Conservation (phyloP, 176 grass and related monocot species). For the Musa beccarii region DNA sequence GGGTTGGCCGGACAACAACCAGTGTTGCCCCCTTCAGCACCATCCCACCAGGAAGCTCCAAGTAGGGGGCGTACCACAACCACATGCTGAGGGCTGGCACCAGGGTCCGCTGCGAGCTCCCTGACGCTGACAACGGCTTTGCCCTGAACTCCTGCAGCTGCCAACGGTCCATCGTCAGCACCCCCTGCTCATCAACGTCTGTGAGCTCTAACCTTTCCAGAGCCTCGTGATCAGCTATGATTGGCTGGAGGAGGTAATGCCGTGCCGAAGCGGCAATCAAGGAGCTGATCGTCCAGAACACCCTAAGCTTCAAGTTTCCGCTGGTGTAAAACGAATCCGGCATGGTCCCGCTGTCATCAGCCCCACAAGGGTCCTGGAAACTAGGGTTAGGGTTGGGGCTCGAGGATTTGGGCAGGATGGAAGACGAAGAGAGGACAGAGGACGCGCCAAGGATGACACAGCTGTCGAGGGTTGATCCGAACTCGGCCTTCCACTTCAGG, state of each 20-base stretch:
- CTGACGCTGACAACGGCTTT: slow-evolving; percentile 46
- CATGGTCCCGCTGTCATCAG: slow-evolving; percentile 58
- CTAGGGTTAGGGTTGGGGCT: slow-evolving; percentile 6
- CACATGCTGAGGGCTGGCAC: slow-evolving; percentile 82
- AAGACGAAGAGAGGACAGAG: slow-evolving; percentile 25
- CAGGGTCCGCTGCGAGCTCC: slow-evolving; percentile 54
- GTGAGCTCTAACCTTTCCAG: slow-evolving; percentile 70
- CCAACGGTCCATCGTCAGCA: slow-evolving; percentile 65
- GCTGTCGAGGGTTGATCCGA: slow-evolving; percentile 69
- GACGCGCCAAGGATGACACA: slow-evolving; percentile 76
- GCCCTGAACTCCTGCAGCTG: slow-evolving; percentile 59
- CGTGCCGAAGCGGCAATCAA: slow-evolving; percentile 63
- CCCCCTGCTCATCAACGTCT: slow-evolving; percentile 68
- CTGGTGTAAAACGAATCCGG: slow-evolving; percentile 67
- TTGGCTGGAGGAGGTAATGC: slow-evolving; percentile 77
- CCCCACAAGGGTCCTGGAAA: slow-evolving; percentile 18
- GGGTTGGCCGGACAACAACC: slow-evolving; percentile 69
- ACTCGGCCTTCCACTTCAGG: slow-evolving; percentile 87
- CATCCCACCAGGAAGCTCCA: slow-evolving; percentile 59
- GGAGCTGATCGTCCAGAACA: slow-evolving; percentile 92
- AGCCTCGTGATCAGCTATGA: slow-evolving; percentile 50
- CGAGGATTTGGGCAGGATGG: slow-evolving; percentile 18
- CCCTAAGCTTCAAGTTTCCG: slow-evolving; percentile 57
- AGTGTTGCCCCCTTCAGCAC: slow-evolving; percentile 78
- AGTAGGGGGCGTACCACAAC: slow-evolving; percentile 60